phyloP scores from a whole-genome alignment of 441 rosid genomes.

The Brassica hybrid region DNA sequence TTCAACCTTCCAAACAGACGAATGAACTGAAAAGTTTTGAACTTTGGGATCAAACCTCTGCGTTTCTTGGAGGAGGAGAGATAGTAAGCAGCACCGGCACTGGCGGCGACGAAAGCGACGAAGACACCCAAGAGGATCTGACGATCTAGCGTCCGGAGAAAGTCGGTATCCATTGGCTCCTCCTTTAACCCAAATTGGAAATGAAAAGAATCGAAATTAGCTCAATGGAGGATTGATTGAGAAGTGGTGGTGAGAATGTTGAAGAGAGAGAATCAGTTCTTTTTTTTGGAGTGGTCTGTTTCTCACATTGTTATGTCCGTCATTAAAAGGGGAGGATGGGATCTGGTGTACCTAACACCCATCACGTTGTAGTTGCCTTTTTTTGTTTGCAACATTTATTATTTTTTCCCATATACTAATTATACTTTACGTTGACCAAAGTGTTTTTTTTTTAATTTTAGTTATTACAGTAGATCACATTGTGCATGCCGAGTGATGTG shows the following conservation, averaged over 20 bases:
- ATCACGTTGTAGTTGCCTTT: conserved; percentile 7
- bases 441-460: neutral
- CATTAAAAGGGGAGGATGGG: conserved; percentile 22
- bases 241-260: neutral
- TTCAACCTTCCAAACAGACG: neutral
- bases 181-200: neutral
- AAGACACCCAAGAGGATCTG: conserved; percentile 73
- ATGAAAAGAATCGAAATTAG: neutral
- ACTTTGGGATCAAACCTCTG: conserved; percentile 29
- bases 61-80: conserved; percentile 66
- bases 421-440: neutral
- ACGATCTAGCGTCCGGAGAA: conserved; percentile 65
- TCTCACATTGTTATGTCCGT: conserved; percentile 17
- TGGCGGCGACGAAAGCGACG: conserved; percentile 75
- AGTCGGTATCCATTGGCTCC: conserved; percentile 53
- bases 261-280: neutral
- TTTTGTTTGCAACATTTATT: neutral
- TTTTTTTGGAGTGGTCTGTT: neutral
- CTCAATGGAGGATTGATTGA: neutral
- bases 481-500: no score
- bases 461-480: no score
- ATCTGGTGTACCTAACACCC: conserved; percentile 40
- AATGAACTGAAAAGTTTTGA: neutral
- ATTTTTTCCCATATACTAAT: neutral
- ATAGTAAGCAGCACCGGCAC: conserved; percentile 60